Base-by-base conservation (phyloP, 257 asterid species). In the Ilex aquifolium region DNA sequence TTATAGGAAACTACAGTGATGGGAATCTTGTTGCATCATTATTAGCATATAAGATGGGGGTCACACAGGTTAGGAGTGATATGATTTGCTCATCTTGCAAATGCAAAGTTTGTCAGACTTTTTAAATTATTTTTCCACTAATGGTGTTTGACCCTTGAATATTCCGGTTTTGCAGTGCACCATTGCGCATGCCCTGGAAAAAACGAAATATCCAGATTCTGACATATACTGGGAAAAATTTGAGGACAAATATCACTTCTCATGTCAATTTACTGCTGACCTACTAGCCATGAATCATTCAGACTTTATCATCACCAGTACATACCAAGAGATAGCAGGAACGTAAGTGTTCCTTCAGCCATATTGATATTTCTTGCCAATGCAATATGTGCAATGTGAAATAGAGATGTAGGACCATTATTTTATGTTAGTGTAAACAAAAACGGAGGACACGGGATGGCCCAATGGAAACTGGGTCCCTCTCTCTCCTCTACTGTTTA, bases 261-360 rank as follows among this genome's bases (percentile, higher is more conserved):
- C 99, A 31, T 75, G 95, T 70, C 99, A 93, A 71, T 93, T 93
- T 82, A 93, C 99, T 6, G 99, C 99, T 32, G 99, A 93, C 73
- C 73, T 93, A 62, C 82, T 93, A 32, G 91, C 99, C 74, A 93
- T 93, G 99, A 90, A 93, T 62, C 72, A 81, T 72, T 90, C 99
- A 14, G 99, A 93, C 72, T 93, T 93, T 46, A 93, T 93, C 58
- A 87, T 93, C 77, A 90, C 99, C 64, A 90, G 99, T 66, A 93
- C 99, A 17, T 93, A 87, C 84, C 99, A 93, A 75, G 97, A 90
- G 81, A 93, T 93, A 69, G 97, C 99, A 2, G 99, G 99, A 69
- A 90, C 97, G 99, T 90, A 80, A 79, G 99, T 69, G 56, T 9
- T 39, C 6, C 57, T 7, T 56, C 63, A 65, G 16, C 59, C 59